Percentiles rank a stretch among this genome's conserved stretches.
phyloP scores from a whole-genome alignment of 2,329 filamentous ascomycete species.

The Arthrobotrys conoides region DNA sequence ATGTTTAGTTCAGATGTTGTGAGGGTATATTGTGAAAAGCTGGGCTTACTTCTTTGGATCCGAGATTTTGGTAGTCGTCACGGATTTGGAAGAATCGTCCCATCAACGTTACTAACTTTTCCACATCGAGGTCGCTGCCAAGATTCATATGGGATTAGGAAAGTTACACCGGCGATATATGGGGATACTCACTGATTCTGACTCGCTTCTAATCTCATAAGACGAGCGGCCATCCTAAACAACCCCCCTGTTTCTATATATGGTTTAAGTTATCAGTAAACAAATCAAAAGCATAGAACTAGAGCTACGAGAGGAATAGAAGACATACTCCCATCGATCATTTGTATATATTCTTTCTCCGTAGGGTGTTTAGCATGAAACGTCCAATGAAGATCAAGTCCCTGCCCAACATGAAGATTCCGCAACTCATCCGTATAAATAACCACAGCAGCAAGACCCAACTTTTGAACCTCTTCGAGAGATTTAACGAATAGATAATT shows the following conservation, averaged over 20 bases:
- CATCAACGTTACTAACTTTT: constrained; percentile 21
- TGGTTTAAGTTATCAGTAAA: background rate
- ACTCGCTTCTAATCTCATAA: constrained; percentile 33
- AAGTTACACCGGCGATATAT: background rate
- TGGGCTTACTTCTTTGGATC: background rate
- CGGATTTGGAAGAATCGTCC: no score
- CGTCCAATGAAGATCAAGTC: constrained; percentile 38
- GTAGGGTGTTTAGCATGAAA: constrained; percentile 21
- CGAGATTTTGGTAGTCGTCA: constrained; percentile 43
- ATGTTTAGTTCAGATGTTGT: background rate
- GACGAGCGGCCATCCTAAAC: constrained; percentile 34
- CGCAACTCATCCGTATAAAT: constrained; percentile 29
- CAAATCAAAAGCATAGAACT: background rate
- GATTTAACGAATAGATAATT: constrained; percentile 29
- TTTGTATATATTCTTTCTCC: constrained; percentile 33
- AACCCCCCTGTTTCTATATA: constrained; percentile 38
- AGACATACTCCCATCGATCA: constrained; percentile 42
- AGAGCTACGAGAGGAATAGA: background rate
- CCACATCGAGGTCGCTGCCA: constrained; percentile 21
- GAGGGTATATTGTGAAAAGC: no score
- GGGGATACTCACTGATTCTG: constrained; percentile 7
- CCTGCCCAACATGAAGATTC: constrained; percentile 41
- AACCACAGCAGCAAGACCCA: background rate
- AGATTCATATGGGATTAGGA: no score
- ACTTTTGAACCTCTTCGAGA: constrained; percentile 9